These are phyloP conservation scores for Cladophialophora chaetospira DNA, from an alignment of 2,329 filamentous ascomycete species.

Conservation along the genomic window DNA sequence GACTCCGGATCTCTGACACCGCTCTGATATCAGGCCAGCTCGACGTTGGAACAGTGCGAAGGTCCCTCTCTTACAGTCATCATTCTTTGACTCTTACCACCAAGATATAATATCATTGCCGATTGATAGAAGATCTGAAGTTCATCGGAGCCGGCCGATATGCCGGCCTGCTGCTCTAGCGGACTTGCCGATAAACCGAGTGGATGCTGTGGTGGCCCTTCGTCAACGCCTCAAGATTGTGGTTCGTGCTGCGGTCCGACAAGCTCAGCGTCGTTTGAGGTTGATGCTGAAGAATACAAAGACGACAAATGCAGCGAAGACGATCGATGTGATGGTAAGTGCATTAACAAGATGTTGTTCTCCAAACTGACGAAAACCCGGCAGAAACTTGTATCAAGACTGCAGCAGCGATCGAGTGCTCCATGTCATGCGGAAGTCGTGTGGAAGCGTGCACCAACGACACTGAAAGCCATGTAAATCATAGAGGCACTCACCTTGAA, in stretches of 20 bases:
- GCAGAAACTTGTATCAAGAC: conserved; percentile 22
- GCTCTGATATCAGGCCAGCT: neutral
- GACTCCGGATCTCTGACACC: neutral
- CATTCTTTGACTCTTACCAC: too few species aligned
- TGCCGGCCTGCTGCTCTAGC: neutral
- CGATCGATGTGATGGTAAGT: conserved; percentile 19
- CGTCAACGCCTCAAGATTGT: neutral
- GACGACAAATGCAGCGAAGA: conserved; percentile 15
- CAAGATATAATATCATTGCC: too few species aligned
- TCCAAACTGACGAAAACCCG: conserved; percentile 8
- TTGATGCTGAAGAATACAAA: neutral
- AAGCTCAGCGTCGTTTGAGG: neutral
- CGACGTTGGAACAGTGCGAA: too few species aligned
- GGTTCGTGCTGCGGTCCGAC: neutral
- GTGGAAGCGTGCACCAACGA: neutral
- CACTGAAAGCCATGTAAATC: neutral
- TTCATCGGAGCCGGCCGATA: too few species aligned
- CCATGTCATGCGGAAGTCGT: conserved; percentile 6
- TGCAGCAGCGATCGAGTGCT: conserved; percentile 19
- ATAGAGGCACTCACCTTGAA: neutral
- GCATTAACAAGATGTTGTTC: neutral
- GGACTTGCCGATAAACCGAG: neutral
- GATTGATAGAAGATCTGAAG: too few species aligned
- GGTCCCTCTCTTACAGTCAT: too few species aligned
- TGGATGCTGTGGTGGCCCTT: neutral